Evolutionary conservation across 164 flowering plant species (phyloP).

Genomic region (Chimonanthus salicifolius): DNA sequence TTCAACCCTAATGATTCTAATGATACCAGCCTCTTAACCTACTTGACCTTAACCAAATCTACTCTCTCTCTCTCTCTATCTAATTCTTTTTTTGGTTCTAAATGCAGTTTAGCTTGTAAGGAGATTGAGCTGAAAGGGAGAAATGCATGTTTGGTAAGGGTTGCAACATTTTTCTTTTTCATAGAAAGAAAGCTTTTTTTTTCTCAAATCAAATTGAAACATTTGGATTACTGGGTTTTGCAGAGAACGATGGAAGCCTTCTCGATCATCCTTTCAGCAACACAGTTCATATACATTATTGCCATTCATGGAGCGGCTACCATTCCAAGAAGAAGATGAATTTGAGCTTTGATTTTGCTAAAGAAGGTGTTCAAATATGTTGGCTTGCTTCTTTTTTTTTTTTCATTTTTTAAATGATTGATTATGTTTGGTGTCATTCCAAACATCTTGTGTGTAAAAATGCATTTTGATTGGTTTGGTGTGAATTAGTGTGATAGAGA

Average conservation of each 20-base stretch:
- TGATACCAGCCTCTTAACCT: background rate
- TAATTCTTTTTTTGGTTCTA: too few species aligned
- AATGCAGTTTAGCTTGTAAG: constrained; percentile 76
- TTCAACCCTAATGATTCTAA: too few species aligned
- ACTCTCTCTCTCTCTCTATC: too few species aligned
- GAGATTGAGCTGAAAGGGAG: constrained; percentile 55
- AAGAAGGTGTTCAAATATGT: background rate
- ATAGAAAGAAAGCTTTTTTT: background rate
- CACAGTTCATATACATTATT: constrained; percentile 67
- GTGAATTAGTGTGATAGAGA: too few species aligned
- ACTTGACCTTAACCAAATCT: background rate
- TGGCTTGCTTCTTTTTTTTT: background rate
- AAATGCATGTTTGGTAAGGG: constrained; percentile 64
- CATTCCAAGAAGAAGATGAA: constrained; percentile 19
- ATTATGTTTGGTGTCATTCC: background rate
- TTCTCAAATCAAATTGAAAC: too few species aligned
- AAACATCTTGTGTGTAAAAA: background rate
- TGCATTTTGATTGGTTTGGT: too few species aligned
- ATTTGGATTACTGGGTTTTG: constrained; percentile 11
- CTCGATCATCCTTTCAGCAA: constrained; percentile 65
- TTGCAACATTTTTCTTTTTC: background rate
- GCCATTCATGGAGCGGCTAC: constrained; percentile 38
- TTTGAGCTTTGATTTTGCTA: background rate
- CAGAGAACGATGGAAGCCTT: constrained; percentile 97
- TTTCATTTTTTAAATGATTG: too few species aligned